These are phyloP conservation scores for Trichoderma cornu-damae DNA, from an alignment of 2,329 filamentous ascomycete species.

Conservation along the genomic window DNA sequence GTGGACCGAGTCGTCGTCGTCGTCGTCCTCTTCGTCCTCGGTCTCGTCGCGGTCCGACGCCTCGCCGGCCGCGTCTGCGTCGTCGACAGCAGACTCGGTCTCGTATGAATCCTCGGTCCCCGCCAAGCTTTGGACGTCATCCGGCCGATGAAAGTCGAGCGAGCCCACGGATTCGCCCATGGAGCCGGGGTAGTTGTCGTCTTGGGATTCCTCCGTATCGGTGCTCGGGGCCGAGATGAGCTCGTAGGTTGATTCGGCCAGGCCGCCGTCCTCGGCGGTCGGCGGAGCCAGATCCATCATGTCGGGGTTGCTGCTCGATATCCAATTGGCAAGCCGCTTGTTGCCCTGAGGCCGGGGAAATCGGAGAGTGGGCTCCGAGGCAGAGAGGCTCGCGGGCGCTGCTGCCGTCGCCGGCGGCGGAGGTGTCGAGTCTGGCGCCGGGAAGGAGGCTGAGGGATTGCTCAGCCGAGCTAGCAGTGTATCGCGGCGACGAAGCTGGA, in stretches of 20 bases:
- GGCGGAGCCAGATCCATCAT: slow-evolving; percentile 47
- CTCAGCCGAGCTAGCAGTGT: slow-evolving; percentile 27
- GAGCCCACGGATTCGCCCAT: slow-evolving; percentile 47
- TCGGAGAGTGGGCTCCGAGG: slow-evolving; percentile 47
- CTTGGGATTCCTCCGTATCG: slow-evolving; percentile 51
- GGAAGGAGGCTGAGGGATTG: slow-evolving; percentile 20
- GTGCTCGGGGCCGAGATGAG: slow-evolving; percentile 43
- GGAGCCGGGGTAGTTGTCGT: slow-evolving; percentile 44
- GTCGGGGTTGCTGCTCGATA: slow-evolving; percentile 53
- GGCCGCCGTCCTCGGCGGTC: slow-evolving; percentile 46
- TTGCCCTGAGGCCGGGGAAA: slow-evolving; percentile 55
- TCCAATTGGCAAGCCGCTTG: slow-evolving; percentile 53
- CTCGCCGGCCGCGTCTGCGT: slow-evolving; percentile 23
- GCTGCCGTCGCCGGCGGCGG: slow-evolving; percentile 18
- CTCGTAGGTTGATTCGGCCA: slow-evolving; percentile 54
- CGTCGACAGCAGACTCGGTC: slow-evolving; percentile 37
- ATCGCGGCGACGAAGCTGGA: slow-evolving; percentile 26
- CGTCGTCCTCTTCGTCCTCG: slow-evolving; percentile 18
- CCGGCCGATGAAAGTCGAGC: slow-evolving; percentile 44
- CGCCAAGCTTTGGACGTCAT: slow-evolving; percentile 49
- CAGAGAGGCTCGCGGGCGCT: slow-evolving; percentile 28
- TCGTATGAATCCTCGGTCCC: slow-evolving; percentile 46
- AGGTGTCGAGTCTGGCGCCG: not conserved
- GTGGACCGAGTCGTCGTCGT: slow-evolving; percentile 14
- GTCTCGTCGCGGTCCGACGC: slow-evolving; percentile 12